These are phyloP conservation scores for Pulveroboletus frians DNA, from an alignment of 768 basidiomycete species.

Conservation along the genomic window DNA sequence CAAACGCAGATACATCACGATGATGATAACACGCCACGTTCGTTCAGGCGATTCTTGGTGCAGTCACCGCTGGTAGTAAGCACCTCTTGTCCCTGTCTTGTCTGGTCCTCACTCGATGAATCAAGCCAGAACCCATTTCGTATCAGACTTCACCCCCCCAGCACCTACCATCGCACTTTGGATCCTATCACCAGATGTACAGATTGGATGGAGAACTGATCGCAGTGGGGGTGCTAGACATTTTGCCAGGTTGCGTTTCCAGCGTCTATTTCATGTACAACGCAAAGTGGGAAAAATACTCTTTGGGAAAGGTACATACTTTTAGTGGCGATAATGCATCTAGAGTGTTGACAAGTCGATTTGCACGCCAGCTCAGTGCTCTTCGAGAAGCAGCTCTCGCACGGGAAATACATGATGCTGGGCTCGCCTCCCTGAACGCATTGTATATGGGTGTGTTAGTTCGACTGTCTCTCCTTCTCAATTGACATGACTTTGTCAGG, in stretches of 20 bases:
- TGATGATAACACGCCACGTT: constrained; percentile 38
- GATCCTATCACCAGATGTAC: constrained; percentile 92
- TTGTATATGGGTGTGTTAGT: constrained; percentile 78
- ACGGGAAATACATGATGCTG: constrained; percentile 68
- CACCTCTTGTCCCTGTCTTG: constrained; percentile 1
- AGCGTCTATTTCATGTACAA: constrained; percentile 90
- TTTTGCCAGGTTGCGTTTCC: constrained; percentile 81
- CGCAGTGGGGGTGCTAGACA: constrained; percentile 85
- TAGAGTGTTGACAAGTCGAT: not conserved
- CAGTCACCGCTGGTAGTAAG: constrained; percentile 68
- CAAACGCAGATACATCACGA: constrained; percentile 79
- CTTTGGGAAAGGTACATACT: constrained; percentile 65
- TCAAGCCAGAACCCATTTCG: constrained; percentile 55
- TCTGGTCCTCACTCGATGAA: not conserved
- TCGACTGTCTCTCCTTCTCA: not conserved
- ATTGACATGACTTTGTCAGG: constrained; percentile 41
- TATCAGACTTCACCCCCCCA: constrained; percentile 45
- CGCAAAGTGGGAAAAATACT: constrained; percentile 58
- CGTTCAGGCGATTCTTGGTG: constrained; percentile 75
- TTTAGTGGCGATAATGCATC: not conserved
- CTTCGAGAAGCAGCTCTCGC: constrained; percentile 75
- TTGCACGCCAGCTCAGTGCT: constrained; percentile 64
- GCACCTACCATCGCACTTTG: constrained; percentile 73
- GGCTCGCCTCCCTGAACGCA: constrained; percentile 54
- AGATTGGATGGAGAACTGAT: constrained; percentile 75